Conservation (phyloP, 176 grass and related monocot species). For the Raddia distichophylla region DNA sequence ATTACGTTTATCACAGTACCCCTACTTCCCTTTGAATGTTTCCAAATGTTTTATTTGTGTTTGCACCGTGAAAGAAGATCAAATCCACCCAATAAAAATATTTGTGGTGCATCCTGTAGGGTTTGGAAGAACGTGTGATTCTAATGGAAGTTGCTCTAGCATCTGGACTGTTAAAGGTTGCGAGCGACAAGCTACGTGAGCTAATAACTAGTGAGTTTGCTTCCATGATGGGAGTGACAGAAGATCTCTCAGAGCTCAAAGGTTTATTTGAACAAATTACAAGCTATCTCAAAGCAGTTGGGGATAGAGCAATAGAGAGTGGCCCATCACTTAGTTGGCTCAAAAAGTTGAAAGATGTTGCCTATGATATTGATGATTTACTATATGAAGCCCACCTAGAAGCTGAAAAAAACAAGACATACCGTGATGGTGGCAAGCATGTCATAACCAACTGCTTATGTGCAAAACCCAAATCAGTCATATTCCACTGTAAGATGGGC, state of each 20-base stretch:
- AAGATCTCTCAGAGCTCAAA: conserved; percentile 1
- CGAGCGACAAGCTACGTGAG: not conserved
- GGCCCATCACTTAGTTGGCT: not conserved
- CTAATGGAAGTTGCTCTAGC: not conserved
- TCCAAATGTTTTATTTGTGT: too few relatives aligned
- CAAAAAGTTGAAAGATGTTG: not conserved
- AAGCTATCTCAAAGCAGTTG: not conserved
- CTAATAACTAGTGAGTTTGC: not conserved
- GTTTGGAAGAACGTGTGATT: not conserved
- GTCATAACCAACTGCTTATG: not conserved
- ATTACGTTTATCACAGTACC: too few relatives aligned
- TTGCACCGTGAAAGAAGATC: too few relatives aligned
- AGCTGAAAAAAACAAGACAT: not conserved
- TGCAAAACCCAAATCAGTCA: not conserved
- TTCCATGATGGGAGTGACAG: not conserved
- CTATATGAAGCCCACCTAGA: not conserved
- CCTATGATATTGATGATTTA: not conserved
- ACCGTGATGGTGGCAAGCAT: not conserved
- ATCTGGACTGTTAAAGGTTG: not conserved
- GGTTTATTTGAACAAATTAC: not conserved
- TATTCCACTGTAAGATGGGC: too few relatives aligned
- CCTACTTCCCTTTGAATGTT: too few relatives aligned
- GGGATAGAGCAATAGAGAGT: too few relatives aligned
- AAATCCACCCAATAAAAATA: too few relatives aligned
- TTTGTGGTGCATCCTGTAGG: not conserved